Conservation (phyloP, 1,139 yeast species). For the Pichia terricola region DNA sequence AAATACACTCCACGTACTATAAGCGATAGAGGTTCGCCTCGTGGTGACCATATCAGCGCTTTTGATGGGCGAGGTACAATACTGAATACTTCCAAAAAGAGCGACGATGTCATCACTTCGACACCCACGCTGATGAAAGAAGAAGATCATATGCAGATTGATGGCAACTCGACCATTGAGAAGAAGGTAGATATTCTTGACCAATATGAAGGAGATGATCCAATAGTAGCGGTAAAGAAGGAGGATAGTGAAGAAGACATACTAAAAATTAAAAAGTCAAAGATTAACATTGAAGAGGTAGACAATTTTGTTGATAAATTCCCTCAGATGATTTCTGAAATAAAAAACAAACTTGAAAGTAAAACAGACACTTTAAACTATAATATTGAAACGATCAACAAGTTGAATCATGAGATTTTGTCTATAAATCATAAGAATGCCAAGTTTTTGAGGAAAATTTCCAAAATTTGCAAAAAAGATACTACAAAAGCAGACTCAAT, state of each 20-base stretch:
- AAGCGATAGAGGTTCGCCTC: conserved; percentile 5
- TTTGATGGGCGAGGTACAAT: no score
- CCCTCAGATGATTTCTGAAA: conserved; percentile 2
- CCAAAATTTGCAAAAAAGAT: conserved; percentile 2
- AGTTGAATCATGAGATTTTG: conserved; percentile 16
- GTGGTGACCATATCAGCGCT: background rate
- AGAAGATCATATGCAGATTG: no score
- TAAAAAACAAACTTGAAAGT: conserved; percentile 26
- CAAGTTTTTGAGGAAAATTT: conserved; percentile 11
- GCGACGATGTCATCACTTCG: no score
- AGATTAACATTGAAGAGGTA: conserved; percentile 1
- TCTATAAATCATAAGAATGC: conserved; percentile 12
- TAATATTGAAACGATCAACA: conserved; percentile 17
- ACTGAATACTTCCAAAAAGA: no score
- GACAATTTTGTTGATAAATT: conserved; percentile 4
- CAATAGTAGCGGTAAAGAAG: background rate
- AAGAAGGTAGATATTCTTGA: no score
- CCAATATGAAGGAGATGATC: background rate
- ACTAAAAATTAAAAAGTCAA: conserved; percentile 4
- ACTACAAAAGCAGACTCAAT: background rate
- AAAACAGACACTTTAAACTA: conserved; percentile 30
- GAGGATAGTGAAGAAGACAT: background rate
- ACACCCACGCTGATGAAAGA: no score
- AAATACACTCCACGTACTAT: conserved; percentile 9
- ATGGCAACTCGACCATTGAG: no score